Evolutionary conservation across 225 moss, liverwort and hornwort genomes (phyloP), one percentile per base, ranked within the genome.

Genomic region (Sphagnum tenellum): DNA sequence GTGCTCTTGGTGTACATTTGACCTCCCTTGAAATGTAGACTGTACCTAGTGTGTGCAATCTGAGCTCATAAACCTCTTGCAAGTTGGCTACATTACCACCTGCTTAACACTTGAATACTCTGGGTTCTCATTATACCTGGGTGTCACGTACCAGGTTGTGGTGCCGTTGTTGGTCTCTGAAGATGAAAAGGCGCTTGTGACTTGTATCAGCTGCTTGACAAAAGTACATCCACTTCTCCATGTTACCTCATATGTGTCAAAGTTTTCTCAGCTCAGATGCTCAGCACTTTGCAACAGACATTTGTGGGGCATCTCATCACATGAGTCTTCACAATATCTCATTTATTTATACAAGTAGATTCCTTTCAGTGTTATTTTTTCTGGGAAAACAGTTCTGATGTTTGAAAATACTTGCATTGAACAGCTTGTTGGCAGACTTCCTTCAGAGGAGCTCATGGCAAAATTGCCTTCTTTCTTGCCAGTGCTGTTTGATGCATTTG

Each of bases 151-250:
- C 66, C 82, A 90, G 89, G 89, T 88, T 66, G 88, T 96, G 67
- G 92, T 96, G 68, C 95, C 87, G 5, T 84, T 89, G 61, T 61
- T 96, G 81, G 84, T 86, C 56, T 88, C 81, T 70, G 89, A 92
- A 69, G 92, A 96, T 44, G 92, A 96, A 70, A 92, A 89, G 71
- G 78, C 81, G 4, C 71, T 96, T 61, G 92, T 96, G 48, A 88
- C 83, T 66, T 96, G 88, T 75, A 92, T 96, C 69, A 71, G 89
- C 76, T 89, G 88, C 73, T 72, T 96, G 75, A 96, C 95, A n/a
- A 96, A 96, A 75, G 89, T 90, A 83, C 46, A 51, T 9, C 11
- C 46, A 47, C 53, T 13, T 10, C 8, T 5, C 14, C 49, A 10
- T 29, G 29, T 29, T 29, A 29, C 29, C 29, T 29, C 29, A 29